Evolutionary conservation across 306 rosid species (phyloP).

Genomic region (Cucumis cinereus): DNA sequence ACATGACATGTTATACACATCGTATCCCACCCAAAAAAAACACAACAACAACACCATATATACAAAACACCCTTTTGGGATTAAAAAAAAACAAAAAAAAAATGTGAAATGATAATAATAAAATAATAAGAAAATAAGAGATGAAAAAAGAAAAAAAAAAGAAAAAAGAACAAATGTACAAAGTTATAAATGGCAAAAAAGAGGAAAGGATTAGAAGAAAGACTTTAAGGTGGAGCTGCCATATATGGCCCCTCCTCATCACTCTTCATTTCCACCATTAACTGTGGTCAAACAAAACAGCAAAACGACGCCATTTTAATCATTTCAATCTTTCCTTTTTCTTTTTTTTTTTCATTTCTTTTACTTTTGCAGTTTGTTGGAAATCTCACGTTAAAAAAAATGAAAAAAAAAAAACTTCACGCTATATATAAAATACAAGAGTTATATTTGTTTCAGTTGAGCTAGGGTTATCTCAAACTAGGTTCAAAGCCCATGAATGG

Average conservation of each 20-base stretch:
- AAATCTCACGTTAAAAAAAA: too few relatives aligned
- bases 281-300: background rate
- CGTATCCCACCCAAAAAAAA: background rate
- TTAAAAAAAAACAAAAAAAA: background rate
- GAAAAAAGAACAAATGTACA: background rate
- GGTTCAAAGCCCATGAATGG: too few relatives aligned
- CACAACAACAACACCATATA: background rate
- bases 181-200: background rate
- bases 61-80: background rate
- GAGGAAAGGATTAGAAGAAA: background rate
- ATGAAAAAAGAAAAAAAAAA: rapidly evolving
- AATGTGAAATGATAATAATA: background rate
- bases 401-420: too few relatives aligned
- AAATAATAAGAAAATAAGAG: too few relatives aligned
- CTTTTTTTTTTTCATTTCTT: too few relatives aligned
- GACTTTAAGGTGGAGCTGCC: background rate
- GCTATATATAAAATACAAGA: too few relatives aligned
- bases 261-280: background rate
- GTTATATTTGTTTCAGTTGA: too few relatives aligned
- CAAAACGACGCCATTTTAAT: background rate
- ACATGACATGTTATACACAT: background rate
- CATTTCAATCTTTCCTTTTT: background rate
- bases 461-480: too few relatives aligned
- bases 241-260: background rate
- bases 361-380: too few relatives aligned